Evolutionary conservation across 228 moss, liverwort and hornwort species (phyloP), one percentile per base, ranked within the genome.

Genomic region (Sphagnum magellanicum): DNA sequence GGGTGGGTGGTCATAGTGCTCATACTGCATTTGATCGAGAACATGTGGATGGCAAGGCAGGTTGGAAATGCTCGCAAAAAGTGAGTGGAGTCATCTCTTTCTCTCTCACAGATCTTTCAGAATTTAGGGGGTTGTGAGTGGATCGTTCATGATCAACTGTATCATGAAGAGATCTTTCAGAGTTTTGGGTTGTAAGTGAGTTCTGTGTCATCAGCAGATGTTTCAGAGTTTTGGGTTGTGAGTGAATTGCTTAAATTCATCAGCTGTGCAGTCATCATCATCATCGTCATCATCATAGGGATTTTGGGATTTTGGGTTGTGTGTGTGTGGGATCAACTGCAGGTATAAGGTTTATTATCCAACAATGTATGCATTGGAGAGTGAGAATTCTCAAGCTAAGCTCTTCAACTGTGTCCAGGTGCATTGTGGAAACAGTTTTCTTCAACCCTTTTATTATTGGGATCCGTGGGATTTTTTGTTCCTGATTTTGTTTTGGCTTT

Each of bases 351-450:
- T 85, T 9, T 16, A 0, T 2, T 81, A 81, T 60, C 85, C 85
- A 5, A 50, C 64, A 0, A 1, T 85, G 77, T 85, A 85, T 71
- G 85, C 85, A 0, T 0, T 71, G 16, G 79, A 81, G 67, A 74
- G 68, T 68, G 85, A 85, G 58, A 85, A 75, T 74, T 79, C 81
- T 67, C 65, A 85, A 5, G 85, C 85, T 0, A 85, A 81, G 69
- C 0, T 50, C 5, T 85, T 85, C 81, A 85, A 85, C 48, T 85
- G 85, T 63, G 68, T 85, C 8, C 85, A 85, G 79, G 81, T 55
- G 55, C 55, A 55, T 55, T 55, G 32, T 32, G 32, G 32, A 32
- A 32, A 32, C 32, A 55, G 12, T 32, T 32, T 32, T 32, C 32
- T 32, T 32, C 32, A 3, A 32, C 32, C 32, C 32, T 32, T 32